These are phyloP conservation scores for Whalleya microplaca DNA, from an alignment of 2,329 filamentous ascomycete genomes.

Conservation along the genomic window DNA sequence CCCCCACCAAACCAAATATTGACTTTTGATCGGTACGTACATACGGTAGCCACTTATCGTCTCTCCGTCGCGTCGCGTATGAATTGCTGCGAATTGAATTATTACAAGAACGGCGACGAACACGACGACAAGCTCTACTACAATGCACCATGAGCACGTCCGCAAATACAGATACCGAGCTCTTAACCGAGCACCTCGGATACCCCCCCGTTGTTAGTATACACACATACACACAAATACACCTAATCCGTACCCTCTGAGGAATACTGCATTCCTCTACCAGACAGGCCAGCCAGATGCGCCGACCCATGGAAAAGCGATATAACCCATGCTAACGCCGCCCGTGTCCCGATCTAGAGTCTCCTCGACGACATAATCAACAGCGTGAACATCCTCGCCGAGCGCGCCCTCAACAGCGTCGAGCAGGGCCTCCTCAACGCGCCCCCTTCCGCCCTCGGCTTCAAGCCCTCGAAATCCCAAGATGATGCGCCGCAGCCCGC, in stretches of 20 bases:
- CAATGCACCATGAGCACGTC: conserved; percentile 35
- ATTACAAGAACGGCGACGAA: not conserved
- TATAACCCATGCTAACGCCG: conserved; percentile 8
- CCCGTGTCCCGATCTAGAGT: conserved; percentile 56
- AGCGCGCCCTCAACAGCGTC: conserved; percentile 84
- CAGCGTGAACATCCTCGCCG: conserved; percentile 89
- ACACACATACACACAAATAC: not conserved
- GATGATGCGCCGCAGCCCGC: conserved; percentile 41
- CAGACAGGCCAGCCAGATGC: no score
- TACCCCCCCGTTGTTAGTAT: conserved; percentile 84
- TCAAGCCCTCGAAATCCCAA: conserved; percentile 57
- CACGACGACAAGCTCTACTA: conserved; percentile 21
- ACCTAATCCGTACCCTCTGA: not conserved
- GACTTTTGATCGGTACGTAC: conserved; percentile 32
- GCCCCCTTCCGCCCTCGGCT: conserved; percentile 79
- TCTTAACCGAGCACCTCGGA: conserved; percentile 93
- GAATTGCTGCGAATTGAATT: not conserved
- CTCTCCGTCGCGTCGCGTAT: no score
- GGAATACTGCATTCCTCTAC: no score
- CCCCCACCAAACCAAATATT: conserved; percentile 37
- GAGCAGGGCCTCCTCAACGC: conserved; percentile 79
- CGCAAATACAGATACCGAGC: conserved; percentile 57
- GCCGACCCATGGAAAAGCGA: not conserved
- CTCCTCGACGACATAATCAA: conserved; percentile 99
- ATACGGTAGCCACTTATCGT: not conserved